phyloP scores from a whole-genome alignment of 306 rosid genomes.

The Alnus rubra region DNA sequence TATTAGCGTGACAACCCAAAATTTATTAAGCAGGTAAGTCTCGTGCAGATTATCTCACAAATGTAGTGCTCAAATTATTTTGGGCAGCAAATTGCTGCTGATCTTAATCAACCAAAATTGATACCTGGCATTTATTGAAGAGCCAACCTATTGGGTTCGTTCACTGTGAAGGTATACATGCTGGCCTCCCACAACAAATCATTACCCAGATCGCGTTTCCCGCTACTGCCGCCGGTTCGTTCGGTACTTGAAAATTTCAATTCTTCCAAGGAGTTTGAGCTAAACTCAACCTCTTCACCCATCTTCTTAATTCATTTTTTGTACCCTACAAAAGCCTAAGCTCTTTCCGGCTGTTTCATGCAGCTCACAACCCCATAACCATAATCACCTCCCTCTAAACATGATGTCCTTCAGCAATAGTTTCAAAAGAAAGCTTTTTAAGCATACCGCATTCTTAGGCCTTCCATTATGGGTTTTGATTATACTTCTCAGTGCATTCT shows the following conservation, averaged over 20 bases:
- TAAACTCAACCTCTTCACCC: slow-evolving; percentile 18
- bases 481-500: slow-evolving; percentile 6
- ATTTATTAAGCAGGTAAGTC: too few relatives aligned
- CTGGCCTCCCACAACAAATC: neutral
- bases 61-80: too few relatives aligned
- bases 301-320: neutral
- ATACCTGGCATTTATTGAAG: too few relatives aligned
- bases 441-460: slow-evolving; percentile 38
- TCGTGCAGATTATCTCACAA: too few relatives aligned
- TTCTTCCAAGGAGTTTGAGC: neutral
- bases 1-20: too few relatives aligned
- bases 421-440: slow-evolving; percentile 25
- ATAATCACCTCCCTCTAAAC: slow-evolving; percentile 1
- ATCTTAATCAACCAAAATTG: too few relatives aligned
- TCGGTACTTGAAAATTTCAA: slow-evolving; percentile 14
- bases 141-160: too few relatives aligned
- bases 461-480: slow-evolving; percentile 49
- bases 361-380: neutral
- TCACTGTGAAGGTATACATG: neutral
- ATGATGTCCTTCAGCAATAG: slow-evolving; percentile 14
- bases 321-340: neutral
- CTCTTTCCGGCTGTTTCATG: neutral
- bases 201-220: slow-evolving; percentile 5
- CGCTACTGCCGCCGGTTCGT: slow-evolving; percentile 39
- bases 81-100: too few relatives aligned